Evolutionary conservation across 805 yeast genomes (phyloP), one percentile per base, ranked within the genome.

Genomic region (Ascoidea rubescens): DNA sequence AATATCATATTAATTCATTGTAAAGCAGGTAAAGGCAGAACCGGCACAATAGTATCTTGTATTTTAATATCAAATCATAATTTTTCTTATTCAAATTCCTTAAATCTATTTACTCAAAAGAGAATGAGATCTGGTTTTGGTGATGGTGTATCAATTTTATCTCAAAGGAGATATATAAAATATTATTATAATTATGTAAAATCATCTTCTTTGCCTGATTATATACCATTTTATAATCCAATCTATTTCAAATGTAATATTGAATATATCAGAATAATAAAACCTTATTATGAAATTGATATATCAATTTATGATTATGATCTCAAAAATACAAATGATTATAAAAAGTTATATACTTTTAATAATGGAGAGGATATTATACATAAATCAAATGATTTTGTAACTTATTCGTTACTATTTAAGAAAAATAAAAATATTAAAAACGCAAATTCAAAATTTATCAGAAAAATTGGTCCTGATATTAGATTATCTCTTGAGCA

Each of bases 21-120:
- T 63, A 81, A 84, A 60, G 86, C 87, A 57, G 98, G 98, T 0
- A 89, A 88, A 65, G 98, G 98, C 0, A 70, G 98, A 31, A 82
- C 96, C 0, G 97, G 98, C 0, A 74, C 89, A 1, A 66, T 87
- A 1, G 76, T 77, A 5, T 78, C 86, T 54, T 87, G 89, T 0
- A 84, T 79, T 60, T 64, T 90, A 55, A 82, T 89, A 77, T 71
- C 70, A 50, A 62, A 65, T 50, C 62, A 64, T 42, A 66, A 66
- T 2, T 52, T 70, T 51, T 55, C 71, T 0, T 67, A 73, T 12
- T 64, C 67, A 1, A 71, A 69, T 17, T 86, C 89, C 1, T 69
- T 76, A 46, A 64, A 63, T 0, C 53, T 71, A 5, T 89, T 84
- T 62, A 78, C 84, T 2, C 53, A 59, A 5, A 69, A 73, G 50